Evolutionary conservation across 768 basidiomycete species (phyloP).

Genomic region (Cystobasidium onofrii): DNA sequence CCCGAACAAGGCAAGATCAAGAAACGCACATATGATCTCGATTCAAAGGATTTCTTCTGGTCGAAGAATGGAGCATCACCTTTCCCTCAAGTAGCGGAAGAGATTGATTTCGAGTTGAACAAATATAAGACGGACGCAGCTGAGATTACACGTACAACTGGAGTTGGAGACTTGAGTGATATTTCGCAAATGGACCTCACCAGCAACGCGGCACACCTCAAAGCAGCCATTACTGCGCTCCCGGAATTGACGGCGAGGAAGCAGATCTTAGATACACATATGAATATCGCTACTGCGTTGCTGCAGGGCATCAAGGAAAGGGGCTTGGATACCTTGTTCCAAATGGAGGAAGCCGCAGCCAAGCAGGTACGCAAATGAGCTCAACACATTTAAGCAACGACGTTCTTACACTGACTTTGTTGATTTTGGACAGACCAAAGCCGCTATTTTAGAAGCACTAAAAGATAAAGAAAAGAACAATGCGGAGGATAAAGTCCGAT

Average conservation of each 20-base stretch:
- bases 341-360: slow-evolving; percentile 79
- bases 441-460: slow-evolving; percentile 76
- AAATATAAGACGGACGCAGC: slow-evolving; percentile 87
- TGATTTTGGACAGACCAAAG: slow-evolving; percentile 56
- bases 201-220: slow-evolving; percentile 84
- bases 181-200: slow-evolving; percentile 92
- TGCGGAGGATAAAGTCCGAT: slow-evolving; percentile 78
- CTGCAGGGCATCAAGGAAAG: slow-evolving; percentile 91
- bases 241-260: slow-evolving; percentile 95
- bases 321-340: slow-evolving; percentile 93
- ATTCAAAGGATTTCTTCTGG: slow-evolving; percentile 99
- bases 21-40: slow-evolving; percentile 80
- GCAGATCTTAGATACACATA: slow-evolving; percentile 91
- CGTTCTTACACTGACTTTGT: too few relatives aligned
- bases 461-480: slow-evolving; percentile 60
- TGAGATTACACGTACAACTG: slow-evolving; percentile 90
- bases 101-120: slow-evolving; percentile 84
- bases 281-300: slow-evolving; percentile 95
- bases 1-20: slow-evolving; percentile 54
- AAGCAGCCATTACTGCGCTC: slow-evolving; percentile 91
- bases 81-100: slow-evolving; percentile 96
- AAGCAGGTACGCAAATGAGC: slow-evolving; percentile 58
- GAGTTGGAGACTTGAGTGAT: slow-evolving; percentile 90
- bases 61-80: slow-evolving; percentile 88
- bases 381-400: too few relatives aligned